Conservation (phyloP, 768 basidiomycete species). For the Kwoniella newhampshirensis region DNA sequence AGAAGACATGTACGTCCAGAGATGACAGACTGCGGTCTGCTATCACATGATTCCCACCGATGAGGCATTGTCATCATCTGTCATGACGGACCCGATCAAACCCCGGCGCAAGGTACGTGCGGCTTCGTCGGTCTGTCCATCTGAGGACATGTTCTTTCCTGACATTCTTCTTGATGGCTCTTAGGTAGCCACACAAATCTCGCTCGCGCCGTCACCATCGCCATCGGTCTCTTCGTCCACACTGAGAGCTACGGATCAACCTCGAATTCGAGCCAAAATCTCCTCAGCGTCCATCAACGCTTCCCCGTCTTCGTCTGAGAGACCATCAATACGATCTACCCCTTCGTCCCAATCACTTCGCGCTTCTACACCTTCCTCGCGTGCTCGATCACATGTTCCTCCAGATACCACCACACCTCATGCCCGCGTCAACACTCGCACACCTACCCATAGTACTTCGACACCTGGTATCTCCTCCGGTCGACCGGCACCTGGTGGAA, state of each 20-base stretch:
- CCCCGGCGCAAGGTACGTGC: constrained; percentile 21
- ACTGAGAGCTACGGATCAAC: background rate
- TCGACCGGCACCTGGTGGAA: background rate
- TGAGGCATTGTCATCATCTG: no score
- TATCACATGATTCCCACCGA: no score
- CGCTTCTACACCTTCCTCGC: constrained; percentile 5
- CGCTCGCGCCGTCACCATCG: constrained; percentile 16
- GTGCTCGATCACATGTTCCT: constrained; percentile 19
- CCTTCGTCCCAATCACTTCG: constrained; percentile 5
- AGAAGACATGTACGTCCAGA: no score
- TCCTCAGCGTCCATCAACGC: constrained; percentile 1
- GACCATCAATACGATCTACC: constrained; percentile 13
- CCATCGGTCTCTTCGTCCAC: background rate
- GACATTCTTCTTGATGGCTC: no score
- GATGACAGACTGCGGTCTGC: no score
- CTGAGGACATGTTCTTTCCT: no score
- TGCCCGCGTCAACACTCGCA: background rate
- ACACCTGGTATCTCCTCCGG: background rate
- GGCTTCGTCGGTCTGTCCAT: background rate
- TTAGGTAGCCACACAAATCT: constrained; percentile 12
- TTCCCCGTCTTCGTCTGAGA: background rate
- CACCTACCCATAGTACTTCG: constrained; percentile 1
- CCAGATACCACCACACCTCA: background rate
- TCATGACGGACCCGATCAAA: constrained; percentile 21
- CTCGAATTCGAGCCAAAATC: constrained; percentile 11